phyloP scores from a whole-genome alignment of 768 basidiomycete genomes.

The Kwoniella mangroviensis region DNA sequence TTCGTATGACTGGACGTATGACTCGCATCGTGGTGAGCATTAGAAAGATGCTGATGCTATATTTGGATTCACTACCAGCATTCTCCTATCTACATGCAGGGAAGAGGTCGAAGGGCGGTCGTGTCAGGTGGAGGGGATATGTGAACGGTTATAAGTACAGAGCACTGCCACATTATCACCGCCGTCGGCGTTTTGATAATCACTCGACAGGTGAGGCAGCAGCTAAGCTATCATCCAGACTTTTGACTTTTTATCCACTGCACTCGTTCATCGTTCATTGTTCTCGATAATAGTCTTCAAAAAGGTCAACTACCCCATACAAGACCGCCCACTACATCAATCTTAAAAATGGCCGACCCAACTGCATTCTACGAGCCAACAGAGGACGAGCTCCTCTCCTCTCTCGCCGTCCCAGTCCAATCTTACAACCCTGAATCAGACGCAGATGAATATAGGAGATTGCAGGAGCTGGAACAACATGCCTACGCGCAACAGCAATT shows the following conservation, averaged over 20 bases:
- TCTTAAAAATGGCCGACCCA: constrained; percentile 50
- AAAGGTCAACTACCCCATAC: background rate
- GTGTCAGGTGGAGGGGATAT: constrained; percentile 11
- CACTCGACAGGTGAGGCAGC: background rate
- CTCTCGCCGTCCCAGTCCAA: constrained; percentile 37
- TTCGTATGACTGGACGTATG: background rate
- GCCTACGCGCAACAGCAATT: constrained; percentile 39
- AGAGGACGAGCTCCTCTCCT: constrained; percentile 51
- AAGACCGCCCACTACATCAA: background rate
- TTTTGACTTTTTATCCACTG: background rate
- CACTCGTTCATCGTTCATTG: background rate
- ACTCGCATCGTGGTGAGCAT: background rate
- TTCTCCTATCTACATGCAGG: too few species aligned
- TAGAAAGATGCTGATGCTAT: too few species aligned
- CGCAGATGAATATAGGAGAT: constrained; percentile 44
- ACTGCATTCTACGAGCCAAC: constrained; percentile 54
- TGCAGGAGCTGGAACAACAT: constrained; percentile 47
- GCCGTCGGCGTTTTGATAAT: constrained; percentile 8
- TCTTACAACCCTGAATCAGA: constrained; percentile 27
- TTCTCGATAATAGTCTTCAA: background rate
- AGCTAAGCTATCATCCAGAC: background rate
- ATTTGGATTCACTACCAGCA: too few species aligned
- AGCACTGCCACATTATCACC: constrained; percentile 7
- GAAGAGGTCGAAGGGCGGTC: background rate
- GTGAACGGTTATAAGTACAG: too few species aligned